A percentile compares a stretch with the other conserved stretches of the same genome.
These are phyloP conservation scores for Aristolochia fimbriata DNA, from an alignment of 164 flowering plant genomes.

Conservation along the genomic window DNA sequence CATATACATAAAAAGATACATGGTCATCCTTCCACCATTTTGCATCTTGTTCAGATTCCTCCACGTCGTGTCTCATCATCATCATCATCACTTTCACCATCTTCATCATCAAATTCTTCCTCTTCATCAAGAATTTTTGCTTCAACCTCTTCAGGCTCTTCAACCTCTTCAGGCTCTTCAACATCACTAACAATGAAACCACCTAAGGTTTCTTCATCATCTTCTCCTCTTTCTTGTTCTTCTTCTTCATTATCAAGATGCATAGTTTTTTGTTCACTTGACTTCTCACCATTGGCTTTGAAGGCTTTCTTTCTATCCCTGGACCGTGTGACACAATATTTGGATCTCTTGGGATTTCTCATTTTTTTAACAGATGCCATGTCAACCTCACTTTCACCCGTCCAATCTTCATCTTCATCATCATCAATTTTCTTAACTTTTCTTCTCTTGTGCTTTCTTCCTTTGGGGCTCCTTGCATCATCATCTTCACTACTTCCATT, in stretches of 20 bases:
- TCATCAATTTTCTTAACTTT: constrained; percentile 25
- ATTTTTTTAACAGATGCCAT: constrained; percentile 23
- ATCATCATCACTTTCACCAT: background rate
- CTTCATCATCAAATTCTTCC: constrained; percentile 6
- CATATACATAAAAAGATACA: no score
- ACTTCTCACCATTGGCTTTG: constrained; percentile 8
- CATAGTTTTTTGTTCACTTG: constrained; percentile 9
- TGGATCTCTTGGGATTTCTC: constrained; percentile 29
- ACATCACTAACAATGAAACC: constrained; percentile 57
- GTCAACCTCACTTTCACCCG: constrained; percentile 62
- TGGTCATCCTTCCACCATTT: no score
- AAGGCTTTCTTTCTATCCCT: constrained; percentile 21
- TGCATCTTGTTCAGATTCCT: no score
- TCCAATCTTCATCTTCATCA: constrained; percentile 63
- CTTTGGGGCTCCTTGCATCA: constrained; percentile 12
- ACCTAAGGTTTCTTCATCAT: constrained; percentile 68
- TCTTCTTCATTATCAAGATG: constrained; percentile 12
- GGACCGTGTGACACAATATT: constrained; percentile 43
- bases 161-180: constrained; percentile 40
- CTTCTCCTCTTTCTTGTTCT: constrained; percentile 26
- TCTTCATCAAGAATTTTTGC: constrained; percentile 30
- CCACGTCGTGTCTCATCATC: no score
- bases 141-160: constrained; percentile 39
- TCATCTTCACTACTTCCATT: constrained; percentile 37
- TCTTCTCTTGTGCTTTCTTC: constrained; percentile 15